phyloP scores from a whole-genome alignment of 768 basidiomycete species.

The Suillus subalutaceus region DNA sequence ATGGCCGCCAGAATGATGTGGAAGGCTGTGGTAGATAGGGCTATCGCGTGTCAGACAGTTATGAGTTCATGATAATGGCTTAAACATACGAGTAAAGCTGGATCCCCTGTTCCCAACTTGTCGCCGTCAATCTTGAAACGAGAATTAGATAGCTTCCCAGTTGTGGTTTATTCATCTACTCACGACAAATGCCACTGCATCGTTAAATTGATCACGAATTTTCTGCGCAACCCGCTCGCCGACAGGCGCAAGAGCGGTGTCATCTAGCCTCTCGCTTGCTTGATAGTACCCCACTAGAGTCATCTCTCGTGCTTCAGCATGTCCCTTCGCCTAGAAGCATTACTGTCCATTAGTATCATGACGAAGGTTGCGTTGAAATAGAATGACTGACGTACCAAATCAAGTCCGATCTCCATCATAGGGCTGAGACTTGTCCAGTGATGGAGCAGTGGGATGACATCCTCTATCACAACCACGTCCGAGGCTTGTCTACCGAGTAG shows the following conservation, averaged over 20 bases:
- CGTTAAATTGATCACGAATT: slow-evolving; percentile 54
- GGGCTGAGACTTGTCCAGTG: slow-evolving; percentile 85
- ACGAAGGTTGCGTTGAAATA: slow-evolving; percentile 6
- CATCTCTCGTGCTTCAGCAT: slow-evolving; percentile 57
- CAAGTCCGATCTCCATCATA: slow-evolving; percentile 86
- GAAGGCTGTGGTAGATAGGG: slow-evolving; percentile 51
- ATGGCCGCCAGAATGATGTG: slow-evolving; percentile 51
- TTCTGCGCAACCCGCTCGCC: slow-evolving; percentile 64
- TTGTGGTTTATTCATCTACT: slow-evolving; percentile 14
- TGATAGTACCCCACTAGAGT: slow-evolving; percentile 77
- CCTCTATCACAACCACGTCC: slow-evolving; percentile 51
- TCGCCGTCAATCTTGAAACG: slow-evolving; percentile 59
- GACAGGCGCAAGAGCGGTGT: slow-evolving; percentile 61
- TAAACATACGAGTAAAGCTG: slow-evolving; percentile 60
- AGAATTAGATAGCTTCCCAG: slow-evolving; percentile 10
- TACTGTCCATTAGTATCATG: slow-evolving; percentile 6
- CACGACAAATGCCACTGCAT: slow-evolving; percentile 77
- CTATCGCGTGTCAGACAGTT: slow-evolving; percentile 32
- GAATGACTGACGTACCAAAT: slow-evolving; percentile 56
- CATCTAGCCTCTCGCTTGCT: slow-evolving; percentile 65
- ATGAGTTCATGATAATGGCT: background rate
- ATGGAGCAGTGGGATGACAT: slow-evolving; percentile 78
- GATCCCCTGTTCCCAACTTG: slow-evolving; percentile 51
- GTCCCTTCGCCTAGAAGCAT: slow-evolving; percentile 51
- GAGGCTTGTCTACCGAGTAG: slow-evolving; percentile 58